phyloP scores from a whole-genome alignment of 202 grass and related monocot species.

The Zizania palustris region DNA sequence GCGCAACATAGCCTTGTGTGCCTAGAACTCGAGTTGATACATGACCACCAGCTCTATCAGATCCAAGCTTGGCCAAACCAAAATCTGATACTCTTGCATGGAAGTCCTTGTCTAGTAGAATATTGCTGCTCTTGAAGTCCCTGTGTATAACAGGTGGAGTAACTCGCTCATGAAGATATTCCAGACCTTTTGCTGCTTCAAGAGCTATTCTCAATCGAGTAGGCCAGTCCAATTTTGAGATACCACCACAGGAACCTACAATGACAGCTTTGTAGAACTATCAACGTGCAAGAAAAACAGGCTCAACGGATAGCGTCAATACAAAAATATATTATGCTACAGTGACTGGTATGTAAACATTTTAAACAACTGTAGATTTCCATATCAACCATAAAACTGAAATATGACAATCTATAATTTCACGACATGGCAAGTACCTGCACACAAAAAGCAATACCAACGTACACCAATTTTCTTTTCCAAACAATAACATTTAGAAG shows the following conservation, averaged over 20 bases:
- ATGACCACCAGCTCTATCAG: constrained; percentile 92
- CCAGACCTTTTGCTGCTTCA: constrained; percentile 96
- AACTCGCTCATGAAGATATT: constrained; percentile 94
- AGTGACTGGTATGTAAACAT: background rate
- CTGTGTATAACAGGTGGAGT: constrained; percentile 90
- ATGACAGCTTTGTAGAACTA: constrained; percentile 7
- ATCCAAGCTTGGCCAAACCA: constrained; percentile 95
- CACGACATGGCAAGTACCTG: background rate
- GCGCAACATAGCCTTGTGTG: constrained; percentile 98
- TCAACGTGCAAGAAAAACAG: constrained; percentile 22
- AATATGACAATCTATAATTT: background rate
- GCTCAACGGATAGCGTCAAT: constrained; percentile 4
- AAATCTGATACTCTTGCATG: constrained; percentile 96
- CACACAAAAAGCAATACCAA: background rate
- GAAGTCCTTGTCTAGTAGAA: constrained; percentile 87
- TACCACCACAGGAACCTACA: constrained; percentile 70
- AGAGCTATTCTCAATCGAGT: constrained; percentile 95
- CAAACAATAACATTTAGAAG: constrained; percentile 33
- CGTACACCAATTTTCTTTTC: background rate
- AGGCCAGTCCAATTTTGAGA: constrained; percentile 90
- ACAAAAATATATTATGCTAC: background rate
- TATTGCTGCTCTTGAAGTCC: constrained; percentile 99
- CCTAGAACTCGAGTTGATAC: constrained; percentile 95
- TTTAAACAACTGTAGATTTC: constrained; percentile 12
- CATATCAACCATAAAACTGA: constrained; percentile 24